phyloP scores from a whole-genome alignment of 2,329 filamentous ascomycete species.

The Paraphaeosphaeria sporulosa region DNA sequence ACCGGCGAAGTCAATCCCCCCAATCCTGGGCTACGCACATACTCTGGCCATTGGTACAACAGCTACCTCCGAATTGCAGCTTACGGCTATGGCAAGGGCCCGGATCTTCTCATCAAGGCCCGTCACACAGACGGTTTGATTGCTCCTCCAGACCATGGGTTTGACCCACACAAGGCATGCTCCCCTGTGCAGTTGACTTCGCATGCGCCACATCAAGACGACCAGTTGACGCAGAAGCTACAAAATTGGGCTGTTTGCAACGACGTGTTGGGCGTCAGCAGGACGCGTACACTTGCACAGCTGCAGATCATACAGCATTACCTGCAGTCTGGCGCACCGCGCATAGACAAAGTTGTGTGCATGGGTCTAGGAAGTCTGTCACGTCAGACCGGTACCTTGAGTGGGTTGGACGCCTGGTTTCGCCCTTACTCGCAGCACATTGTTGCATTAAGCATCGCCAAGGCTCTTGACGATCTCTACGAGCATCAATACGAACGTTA shows the following conservation, averaged over 20 bases:
- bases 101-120: constrained; percentile 5
- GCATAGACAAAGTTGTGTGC: constrained; percentile 8
- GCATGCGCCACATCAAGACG: constrained; percentile 3
- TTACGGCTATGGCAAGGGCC: constrained; percentile 8
- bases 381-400: constrained; percentile 2
- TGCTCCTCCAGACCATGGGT: neutral
- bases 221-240: constrained; percentile 7
- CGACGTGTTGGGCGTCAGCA: neutral
- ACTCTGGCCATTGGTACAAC: constrained; percentile 11
- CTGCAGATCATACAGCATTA: constrained; percentile 6
- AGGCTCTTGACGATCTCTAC: constrained; percentile 8
- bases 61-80: constrained; percentile 11
- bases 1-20: neutral
- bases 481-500: neutral
- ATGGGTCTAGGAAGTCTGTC: constrained; percentile 9
- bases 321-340: constrained; percentile 1
- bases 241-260: neutral
- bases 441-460: constrained; percentile 7
- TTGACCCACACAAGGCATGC: neutral
- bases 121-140: constrained; percentile 5
- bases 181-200: constrained; percentile 9
- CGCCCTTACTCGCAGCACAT: constrained; percentile 11
- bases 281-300: neutral
- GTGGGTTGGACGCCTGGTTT: neutral
- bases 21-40: constrained; percentile 9